A percentile compares a stretch with the other conserved stretches of the same genome.
phyloP scores from a whole-genome alignment of 345 rosid species.

The Euphorbia tirucalli region DNA sequence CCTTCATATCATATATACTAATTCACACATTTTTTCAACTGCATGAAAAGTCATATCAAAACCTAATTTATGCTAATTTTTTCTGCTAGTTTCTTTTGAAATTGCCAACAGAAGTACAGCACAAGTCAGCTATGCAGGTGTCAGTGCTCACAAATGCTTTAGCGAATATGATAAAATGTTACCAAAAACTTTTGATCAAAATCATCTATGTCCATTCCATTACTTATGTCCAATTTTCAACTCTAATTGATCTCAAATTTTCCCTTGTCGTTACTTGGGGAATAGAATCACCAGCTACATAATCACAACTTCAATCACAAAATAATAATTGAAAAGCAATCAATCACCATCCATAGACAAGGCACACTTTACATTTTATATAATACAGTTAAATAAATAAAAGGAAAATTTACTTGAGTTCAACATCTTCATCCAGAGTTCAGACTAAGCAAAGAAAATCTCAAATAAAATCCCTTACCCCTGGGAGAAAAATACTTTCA shows the following conservation, averaged over 20 bases:
- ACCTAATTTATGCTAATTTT: not conserved
- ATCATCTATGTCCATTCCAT: not conserved
- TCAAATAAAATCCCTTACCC: not conserved
- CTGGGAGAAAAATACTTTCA: not conserved
- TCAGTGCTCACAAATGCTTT: not conserved
- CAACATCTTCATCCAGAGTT: not conserved
- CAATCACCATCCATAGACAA: not conserved
- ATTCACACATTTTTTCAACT: not conserved
- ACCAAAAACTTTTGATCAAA: not conserved
- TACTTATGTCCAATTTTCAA: not conserved
- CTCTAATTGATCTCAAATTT: not conserved
- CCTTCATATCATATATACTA: not conserved
- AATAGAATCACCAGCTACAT: constrained; percentile 1
- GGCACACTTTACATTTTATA: not conserved
- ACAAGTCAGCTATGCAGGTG: not conserved
- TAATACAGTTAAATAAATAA: not conserved
- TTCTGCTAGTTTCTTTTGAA: not conserved
- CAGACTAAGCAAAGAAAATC: not conserved
- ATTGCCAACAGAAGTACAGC: not conserved
- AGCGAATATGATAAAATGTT: too few relatives aligned
- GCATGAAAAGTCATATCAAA: not conserved
- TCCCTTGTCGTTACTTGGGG: not conserved
- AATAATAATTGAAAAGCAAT: not conserved
- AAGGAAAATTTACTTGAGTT: not conserved
- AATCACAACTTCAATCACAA: not conserved